These are phyloP conservation scores for Geoglossum glabrum DNA, from an alignment of 495 filamentous ascomycete genomes.

Conservation along the genomic window DNA sequence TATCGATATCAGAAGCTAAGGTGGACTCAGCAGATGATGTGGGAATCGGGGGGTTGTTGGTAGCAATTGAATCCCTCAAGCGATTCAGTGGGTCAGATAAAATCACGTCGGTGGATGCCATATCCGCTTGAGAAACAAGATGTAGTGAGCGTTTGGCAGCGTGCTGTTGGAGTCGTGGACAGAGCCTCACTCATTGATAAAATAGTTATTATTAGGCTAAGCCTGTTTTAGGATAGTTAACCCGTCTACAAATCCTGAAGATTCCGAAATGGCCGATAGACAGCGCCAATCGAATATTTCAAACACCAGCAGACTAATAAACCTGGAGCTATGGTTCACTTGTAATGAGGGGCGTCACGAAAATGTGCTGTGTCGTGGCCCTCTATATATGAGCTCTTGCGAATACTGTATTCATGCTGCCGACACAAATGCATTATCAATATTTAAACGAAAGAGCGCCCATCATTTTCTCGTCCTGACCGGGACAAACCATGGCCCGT, in stretches of 20 bases:
- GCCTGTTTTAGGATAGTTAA: background rate
- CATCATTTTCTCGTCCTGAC: background rate
- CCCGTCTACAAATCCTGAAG: background rate
- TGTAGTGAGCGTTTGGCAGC: background rate
- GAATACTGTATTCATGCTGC: background rate
- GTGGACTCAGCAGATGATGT: slow-evolving; percentile 42
- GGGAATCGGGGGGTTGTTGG: slow-evolving; percentile 41
- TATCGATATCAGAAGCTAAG: slow-evolving; percentile 22
- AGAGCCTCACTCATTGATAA: background rate
- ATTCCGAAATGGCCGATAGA: too few species aligned
- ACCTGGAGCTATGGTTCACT: too few species aligned
- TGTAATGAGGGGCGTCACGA: too few species aligned
- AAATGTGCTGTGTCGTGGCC: too few species aligned
- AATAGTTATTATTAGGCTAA: background rate
- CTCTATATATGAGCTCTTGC: background rate
- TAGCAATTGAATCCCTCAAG: slow-evolving; percentile 58
- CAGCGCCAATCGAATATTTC: too few species aligned
- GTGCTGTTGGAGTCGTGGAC: background rate
- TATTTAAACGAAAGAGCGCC: background rate
- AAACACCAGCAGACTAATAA: too few species aligned
- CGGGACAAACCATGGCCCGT: background rate
- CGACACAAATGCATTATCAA: background rate
- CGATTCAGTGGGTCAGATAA: slow-evolving; percentile 52
- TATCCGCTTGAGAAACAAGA: background rate
- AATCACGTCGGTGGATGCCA: background rate